Percentiles rank a stretch among this genome's conserved stretches.
Conservation (phyloP, 2,329 filamentous ascomycete genomes). For the Xylaria hypoxylon region DNA sequence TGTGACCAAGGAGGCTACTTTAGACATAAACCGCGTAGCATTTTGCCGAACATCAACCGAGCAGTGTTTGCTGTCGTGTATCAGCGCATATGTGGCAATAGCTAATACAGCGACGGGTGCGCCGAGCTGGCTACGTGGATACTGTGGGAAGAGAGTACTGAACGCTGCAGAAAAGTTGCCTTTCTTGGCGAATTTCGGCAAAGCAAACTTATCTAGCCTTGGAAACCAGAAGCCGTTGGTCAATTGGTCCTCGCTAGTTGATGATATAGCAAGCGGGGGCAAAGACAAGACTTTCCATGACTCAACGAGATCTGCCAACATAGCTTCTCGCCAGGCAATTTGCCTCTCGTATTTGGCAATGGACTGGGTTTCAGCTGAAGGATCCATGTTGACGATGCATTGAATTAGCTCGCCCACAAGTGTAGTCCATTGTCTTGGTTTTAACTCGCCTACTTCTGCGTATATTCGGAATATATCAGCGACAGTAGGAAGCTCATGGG, state of each 20-base stretch:
- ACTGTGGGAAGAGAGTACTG: constrained; percentile 52
- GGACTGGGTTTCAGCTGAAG: constrained; percentile 45
- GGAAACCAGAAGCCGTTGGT: constrained; percentile 50
- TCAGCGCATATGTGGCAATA: constrained; percentile 55
- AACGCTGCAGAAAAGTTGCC: constrained; percentile 50
- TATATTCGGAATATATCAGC: constrained; percentile 54
- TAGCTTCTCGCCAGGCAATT: constrained; percentile 48
- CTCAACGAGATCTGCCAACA: constrained; percentile 56
- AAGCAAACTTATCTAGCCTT: constrained; percentile 41
- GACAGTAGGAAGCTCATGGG: constrained; percentile 52
- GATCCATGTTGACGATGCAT: constrained; percentile 44
- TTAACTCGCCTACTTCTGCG: constrained; percentile 52
- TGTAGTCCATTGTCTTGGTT: constrained; percentile 50
- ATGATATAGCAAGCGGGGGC: constrained; percentile 42
- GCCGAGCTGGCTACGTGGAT: constrained; percentile 44
- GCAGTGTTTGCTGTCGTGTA: constrained; percentile 51
- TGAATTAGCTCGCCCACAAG: constrained; percentile 53
- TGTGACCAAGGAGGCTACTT: constrained; percentile 44
- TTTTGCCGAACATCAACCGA: constrained; percentile 37
- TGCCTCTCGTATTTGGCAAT: constrained; percentile 47
- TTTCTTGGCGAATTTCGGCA: constrained; percentile 38
- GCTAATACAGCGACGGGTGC: constrained; percentile 50
- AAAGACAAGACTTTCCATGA: constrained; percentile 56
- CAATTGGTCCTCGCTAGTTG: constrained; percentile 36
- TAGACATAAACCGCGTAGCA: constrained; percentile 46